Base-by-base conservation (phyloP, 139 green algal genomes). In the Asterochloris erici region DNA sequence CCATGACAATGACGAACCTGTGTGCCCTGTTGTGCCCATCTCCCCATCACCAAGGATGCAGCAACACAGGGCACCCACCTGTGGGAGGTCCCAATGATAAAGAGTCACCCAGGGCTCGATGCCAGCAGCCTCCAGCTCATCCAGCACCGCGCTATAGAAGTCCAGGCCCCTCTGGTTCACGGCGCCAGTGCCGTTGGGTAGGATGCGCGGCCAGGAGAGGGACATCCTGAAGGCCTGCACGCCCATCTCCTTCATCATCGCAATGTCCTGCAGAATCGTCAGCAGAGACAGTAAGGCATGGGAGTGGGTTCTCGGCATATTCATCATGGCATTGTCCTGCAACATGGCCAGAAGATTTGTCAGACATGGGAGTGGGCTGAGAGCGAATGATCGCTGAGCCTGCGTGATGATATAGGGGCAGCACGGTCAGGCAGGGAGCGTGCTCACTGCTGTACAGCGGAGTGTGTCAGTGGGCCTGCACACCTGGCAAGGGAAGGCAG, bases 81-180 rank as follows among this genome's bases (percentile, higher is more conserved):
- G 88, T 19, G 88, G 88, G 66, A 92, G 83, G 80, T 92, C 87
- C 85, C 85, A 87, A 74, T 91, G 87, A 80, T 88, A 93, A 6
- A 93, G 82, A 9, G 90, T 91, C 63, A 92, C 81, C 71, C 85
- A 75, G 13, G 90, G 90, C 54, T 88, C 87, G 77, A 93, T 91
- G 74, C 85, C 86, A 26, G 81, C 82, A n/a, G 88, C 88, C 23
- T 81, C 62, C 27, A 93, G 83, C 24, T 69, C 81, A 77, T 90
- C 81, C 64, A 93, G 79, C 26, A 93, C 73, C 0, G 17, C 17
- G 74, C 64, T 82, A 85, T 93, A 93, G 78, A 92, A 92, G 2
- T 60, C 70, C 24, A 93, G 26, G 38, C 88, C 89, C 12, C 63
- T 81, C 28, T 83, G 71, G 54, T 79, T 86, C 11, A 74, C 14